Conservation (phyloP, 148 eudicot genomes). For the Silene uniflora region DNA sequence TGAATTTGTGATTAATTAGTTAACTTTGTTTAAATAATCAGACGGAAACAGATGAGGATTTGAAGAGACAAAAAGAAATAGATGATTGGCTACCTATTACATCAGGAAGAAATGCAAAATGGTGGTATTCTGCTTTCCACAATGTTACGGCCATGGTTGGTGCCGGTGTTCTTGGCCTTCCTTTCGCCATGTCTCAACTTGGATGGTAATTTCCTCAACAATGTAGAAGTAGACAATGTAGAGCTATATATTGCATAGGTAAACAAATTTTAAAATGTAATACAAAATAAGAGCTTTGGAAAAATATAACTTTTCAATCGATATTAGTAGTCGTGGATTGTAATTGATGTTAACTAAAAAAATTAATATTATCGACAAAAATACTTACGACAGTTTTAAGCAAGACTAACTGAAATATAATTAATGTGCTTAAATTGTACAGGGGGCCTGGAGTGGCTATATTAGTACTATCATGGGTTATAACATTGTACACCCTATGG, state of each 20-base stretch:
- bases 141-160: conserved; percentile 45
- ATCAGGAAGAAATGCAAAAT: conserved; percentile 35
- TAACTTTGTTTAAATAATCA: not conserved
- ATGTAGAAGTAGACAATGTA: too few species aligned
- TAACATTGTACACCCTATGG: conserved; percentile 38
- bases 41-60: conserved; percentile 17
- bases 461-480: conserved; percentile 34
- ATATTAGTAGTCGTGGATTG: too few species aligned
- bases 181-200: conserved; percentile 36
- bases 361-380: too few species aligned
- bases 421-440: too few species aligned
- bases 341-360: too few species aligned
- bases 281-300: too few species aligned
- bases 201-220: too few species aligned
- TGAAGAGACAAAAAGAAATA: conserved; percentile 31
- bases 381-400: not conserved
- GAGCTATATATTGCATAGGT: too few species aligned
- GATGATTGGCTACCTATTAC: conserved; percentile 35
- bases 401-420: not conserved
- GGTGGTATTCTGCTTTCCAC: conserved; percentile 43
- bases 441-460: conserved; percentile 40
- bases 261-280: too few species aligned
- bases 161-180: conserved; percentile 39
- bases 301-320: too few species aligned
- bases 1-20: not conserved